Evolutionary conservation across 345 rosid genomes (phyloP).

Genomic region (Salix caprea): DNA sequence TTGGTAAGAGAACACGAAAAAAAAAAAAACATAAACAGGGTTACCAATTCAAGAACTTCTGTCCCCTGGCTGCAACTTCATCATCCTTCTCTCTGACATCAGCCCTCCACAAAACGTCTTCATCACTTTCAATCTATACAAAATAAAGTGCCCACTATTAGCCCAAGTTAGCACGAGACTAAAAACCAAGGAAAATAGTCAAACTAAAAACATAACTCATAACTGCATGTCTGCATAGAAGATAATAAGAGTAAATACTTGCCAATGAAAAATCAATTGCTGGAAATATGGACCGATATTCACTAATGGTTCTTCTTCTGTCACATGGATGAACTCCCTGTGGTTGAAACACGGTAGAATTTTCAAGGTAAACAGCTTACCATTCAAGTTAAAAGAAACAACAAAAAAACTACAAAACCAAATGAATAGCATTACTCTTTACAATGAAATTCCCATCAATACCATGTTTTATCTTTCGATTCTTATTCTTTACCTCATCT

Average conservation of each 20-base stretch:
- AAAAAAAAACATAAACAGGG: background rate
- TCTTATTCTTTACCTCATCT: no score
- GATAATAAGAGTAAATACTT: slow-evolving; percentile 26
- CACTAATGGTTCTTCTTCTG: slow-evolving; percentile 56
- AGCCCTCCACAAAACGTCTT: slow-evolving; percentile 53
- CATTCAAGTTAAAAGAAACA: background rate
- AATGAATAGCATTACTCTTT: no score
- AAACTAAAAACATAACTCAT: background rate
- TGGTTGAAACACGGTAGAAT: slow-evolving; percentile 2
- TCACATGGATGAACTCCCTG: slow-evolving; percentile 91
- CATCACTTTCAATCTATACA: slow-evolving; percentile 52
- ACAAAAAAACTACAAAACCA: no score
- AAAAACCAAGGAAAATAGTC: background rate
- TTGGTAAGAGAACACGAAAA: background rate
- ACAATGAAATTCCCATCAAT: no score
- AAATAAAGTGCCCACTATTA: slow-evolving; percentile 2
- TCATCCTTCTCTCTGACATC: slow-evolving; percentile 54
- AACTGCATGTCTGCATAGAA: background rate
- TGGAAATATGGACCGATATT: slow-evolving; percentile 60
- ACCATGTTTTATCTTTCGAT: no score
- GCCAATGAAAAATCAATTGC: slow-evolving; percentile 76
- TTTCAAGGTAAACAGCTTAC: background rate
- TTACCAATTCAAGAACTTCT: slow-evolving; percentile 65
- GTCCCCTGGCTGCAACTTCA: slow-evolving; percentile 65
- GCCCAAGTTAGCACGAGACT: background rate